These are phyloP conservation scores for Purpureocillium takamizusanense DNA, from an alignment of 2,329 filamentous ascomycete species.

Conservation along the genomic window DNA sequence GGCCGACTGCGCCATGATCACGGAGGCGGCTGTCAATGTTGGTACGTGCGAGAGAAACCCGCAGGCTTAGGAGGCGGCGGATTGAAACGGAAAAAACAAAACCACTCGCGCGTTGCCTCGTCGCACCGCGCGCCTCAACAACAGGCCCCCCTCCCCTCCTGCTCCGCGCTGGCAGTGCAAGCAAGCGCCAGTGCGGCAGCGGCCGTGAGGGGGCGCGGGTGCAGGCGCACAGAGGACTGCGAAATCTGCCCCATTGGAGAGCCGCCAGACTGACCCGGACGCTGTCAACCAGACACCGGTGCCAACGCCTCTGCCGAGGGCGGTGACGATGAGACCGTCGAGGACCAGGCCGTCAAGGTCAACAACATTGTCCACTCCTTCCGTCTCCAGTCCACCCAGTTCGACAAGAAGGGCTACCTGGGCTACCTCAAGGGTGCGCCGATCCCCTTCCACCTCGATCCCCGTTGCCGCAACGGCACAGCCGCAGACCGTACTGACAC, in stretches of 20 bases:
- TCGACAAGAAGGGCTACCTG: conserved; percentile 85
- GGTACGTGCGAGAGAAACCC: conserved; percentile 43
- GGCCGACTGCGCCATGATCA: conserved; percentile 86
- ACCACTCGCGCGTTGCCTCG: neutral
- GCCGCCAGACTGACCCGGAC: neutral
- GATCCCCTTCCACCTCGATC: neutral
- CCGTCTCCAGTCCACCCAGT: conserved; percentile 68
- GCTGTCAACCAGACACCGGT: conserved; percentile 57
- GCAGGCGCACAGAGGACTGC: too few species aligned
- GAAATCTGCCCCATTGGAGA: neutral
- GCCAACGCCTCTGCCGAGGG: conserved; percentile 97
- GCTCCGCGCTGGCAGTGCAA: too few species aligned
- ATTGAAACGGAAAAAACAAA: too few species aligned
- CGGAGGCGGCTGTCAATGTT: conserved; percentile 63
- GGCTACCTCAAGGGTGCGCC: conserved; percentile 72
- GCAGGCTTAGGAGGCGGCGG: too few species aligned
- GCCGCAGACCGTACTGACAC: too few species aligned
- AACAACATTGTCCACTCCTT: conserved; percentile 93
- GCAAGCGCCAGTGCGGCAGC: too few species aligned
- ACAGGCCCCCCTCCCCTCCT: too few species aligned
- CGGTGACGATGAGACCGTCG: conserved; percentile 65
- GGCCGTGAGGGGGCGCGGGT: too few species aligned
- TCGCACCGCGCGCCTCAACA: too few species aligned
- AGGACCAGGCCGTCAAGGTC: conserved; percentile 64
- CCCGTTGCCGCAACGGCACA: too few species aligned